Evolutionary conservation across 768 basidiomycete genomes (phyloP).

Genomic region (Hebeloma cylindrosporum): DNA sequence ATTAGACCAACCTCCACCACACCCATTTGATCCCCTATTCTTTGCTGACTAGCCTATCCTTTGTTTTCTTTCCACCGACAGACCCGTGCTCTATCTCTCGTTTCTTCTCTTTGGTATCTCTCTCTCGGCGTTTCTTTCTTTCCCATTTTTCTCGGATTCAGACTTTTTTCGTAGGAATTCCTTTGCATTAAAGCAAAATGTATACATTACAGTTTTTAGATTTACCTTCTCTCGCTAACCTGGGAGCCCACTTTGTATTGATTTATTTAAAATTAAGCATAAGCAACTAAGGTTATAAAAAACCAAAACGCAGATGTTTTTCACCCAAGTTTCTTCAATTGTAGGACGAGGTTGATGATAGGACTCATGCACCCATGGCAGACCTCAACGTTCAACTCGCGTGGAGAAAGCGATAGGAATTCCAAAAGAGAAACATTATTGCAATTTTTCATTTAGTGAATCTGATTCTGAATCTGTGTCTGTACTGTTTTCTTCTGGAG

Average conservation of each 20-base stretch:
- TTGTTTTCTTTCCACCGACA: constrained; percentile 13
- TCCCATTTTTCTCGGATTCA: constrained; percentile 16
- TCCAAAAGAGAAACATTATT: background rate
- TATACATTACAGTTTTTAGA: constrained; percentile 22
- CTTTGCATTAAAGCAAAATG: constrained; percentile 19
- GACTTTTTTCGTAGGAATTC: constrained; percentile 15
- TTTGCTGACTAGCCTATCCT: constrained; percentile 15
- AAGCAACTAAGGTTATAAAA: too few relatives aligned
- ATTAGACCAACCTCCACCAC: constrained; percentile 7
- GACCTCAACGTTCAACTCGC: too few relatives aligned
- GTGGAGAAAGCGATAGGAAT: too few relatives aligned
- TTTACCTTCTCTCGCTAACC: constrained; percentile 8
- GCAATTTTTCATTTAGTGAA: background rate
- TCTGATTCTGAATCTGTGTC: constrained; percentile 8
- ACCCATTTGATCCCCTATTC: constrained; percentile 16
- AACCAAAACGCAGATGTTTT: too few relatives aligned
- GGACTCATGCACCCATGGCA: too few relatives aligned
- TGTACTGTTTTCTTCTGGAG: background rate
- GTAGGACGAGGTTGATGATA: too few relatives aligned
- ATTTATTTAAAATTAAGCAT: constrained; percentile 1
- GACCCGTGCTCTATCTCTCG: constrained; percentile 30
- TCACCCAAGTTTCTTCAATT: too few relatives aligned
- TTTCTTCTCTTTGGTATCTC: constrained; percentile 10
- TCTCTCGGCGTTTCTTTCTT: constrained; percentile 13
- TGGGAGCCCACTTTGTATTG: constrained; percentile 6